Conservation (phyloP, 1,284 basidiomycete genomes). For the Cystobasidium slooffiae region DNA sequence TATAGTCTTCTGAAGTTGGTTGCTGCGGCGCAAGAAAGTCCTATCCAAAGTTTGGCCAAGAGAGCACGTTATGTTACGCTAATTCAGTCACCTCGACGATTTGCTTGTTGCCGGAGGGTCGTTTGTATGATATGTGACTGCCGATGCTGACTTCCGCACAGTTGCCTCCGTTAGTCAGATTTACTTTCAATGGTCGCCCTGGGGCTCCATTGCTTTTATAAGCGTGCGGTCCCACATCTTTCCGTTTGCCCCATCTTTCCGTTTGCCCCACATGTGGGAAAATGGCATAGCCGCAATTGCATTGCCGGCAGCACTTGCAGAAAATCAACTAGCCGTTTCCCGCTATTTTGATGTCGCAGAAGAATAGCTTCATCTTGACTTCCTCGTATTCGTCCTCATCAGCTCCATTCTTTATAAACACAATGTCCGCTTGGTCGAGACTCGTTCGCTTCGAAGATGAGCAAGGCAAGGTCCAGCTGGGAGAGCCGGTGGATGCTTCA, state of each 20-base stretch:
- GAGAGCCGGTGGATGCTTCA: constrained; percentile 52
- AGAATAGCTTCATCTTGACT: not conserved
- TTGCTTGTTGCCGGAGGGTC: too few species aligned
- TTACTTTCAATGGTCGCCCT: too few species aligned
- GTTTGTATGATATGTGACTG: too few species aligned
- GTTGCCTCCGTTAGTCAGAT: too few species aligned
- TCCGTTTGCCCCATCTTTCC: not conserved
- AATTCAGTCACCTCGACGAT: too few species aligned
- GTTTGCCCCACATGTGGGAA: not conserved
- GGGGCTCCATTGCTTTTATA: too few species aligned
- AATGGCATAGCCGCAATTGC: constrained; percentile 2
- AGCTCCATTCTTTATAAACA: not conserved
- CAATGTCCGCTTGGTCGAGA: constrained; percentile 48
- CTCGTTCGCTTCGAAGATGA: constrained; percentile 52
- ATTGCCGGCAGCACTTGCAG: not conserved
- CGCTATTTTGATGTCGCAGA: not conserved
- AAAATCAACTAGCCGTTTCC: not conserved
- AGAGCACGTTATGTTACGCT: too few species aligned
- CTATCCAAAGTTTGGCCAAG: too few species aligned
- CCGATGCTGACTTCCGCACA: too few species aligned
- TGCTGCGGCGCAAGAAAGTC: too few species aligned
- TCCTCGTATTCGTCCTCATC: not conserved
- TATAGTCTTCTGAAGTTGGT: too few species aligned
- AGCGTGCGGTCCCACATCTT: not conserved
- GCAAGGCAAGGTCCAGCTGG: constrained; percentile 49